A percentile compares a stretch with the other conserved stretches of the same genome.
Evolutionary conservation across 208 protist genomes (phyloP).

Genomic region (Leishmania tarentolae): DNA sequence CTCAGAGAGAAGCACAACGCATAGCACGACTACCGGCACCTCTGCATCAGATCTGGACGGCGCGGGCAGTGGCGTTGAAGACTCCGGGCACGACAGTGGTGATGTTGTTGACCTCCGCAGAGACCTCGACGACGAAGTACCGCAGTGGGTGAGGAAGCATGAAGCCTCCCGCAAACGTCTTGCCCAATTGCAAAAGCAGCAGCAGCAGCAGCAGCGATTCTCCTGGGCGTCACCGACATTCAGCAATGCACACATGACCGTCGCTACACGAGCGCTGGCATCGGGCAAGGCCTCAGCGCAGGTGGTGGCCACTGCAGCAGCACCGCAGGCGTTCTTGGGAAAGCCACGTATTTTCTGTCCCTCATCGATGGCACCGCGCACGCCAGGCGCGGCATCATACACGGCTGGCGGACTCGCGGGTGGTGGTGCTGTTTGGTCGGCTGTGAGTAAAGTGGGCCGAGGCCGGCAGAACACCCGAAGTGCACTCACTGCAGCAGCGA

Average conservation of each 20-base stretch:
- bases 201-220: not conserved
- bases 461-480: not conserved
- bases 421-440: not conserved
- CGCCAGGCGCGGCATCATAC: not conserved
- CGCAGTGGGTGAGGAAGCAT: constrained; percentile 24
- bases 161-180: constrained; percentile 14
- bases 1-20: not conserved
- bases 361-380: constrained; percentile 20
- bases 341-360: constrained; percentile 22
- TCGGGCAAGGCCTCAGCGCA: not conserved
- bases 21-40: not conserved
- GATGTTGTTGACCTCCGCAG: constrained; percentile 4
- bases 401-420: not conserved
- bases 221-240: constrained; percentile 7
- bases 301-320: not conserved
- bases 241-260: not conserved
- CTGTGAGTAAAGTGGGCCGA: not conserved
- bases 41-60: not conserved
- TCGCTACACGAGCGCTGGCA: not conserved
- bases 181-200: not conserved
- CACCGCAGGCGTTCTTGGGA: constrained; percentile 11
- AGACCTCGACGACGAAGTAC: constrained; percentile 31
- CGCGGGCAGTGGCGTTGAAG: not conserved
- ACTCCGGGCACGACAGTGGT: not conserved
- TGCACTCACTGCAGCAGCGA: not conserved